These are phyloP conservation scores for Hordeum pubiflorum DNA, from an alignment of 202 grass and related monocot species.

Conservation along the genomic window DNA sequence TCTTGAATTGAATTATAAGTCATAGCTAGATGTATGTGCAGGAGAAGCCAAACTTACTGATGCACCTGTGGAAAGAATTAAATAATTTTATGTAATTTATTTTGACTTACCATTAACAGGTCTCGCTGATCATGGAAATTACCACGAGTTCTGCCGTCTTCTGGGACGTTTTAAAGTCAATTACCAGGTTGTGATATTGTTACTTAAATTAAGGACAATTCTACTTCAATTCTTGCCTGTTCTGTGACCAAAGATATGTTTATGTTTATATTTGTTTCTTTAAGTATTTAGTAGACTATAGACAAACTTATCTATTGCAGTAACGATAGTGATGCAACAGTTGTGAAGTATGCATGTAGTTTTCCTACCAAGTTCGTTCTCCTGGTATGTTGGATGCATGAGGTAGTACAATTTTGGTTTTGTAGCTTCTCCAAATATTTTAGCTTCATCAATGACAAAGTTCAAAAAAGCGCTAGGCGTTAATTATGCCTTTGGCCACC, in stretches of 20 bases:
- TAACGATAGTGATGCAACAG: background rate
- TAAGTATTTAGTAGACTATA: background rate
- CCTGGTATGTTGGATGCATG: background rate
- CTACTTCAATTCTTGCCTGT: constrained; percentile 13
- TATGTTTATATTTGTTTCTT: constrained; percentile 12
- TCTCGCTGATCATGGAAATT: constrained; percentile 98
- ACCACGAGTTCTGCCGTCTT: constrained; percentile 97
- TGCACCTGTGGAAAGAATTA: constrained; percentile 1
- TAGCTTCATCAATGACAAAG: background rate
- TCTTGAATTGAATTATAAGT: constrained; percentile 10
- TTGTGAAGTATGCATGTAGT: background rate
- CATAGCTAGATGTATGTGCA: background rate
- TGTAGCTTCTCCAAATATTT: background rate
- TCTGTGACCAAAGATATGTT: constrained; percentile 23
- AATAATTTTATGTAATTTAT: constrained; percentile 10
- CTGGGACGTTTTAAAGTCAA: constrained; percentile 98
- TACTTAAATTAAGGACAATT: constrained; percentile 15
- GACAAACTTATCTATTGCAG: background rate
- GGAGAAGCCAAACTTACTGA: constrained; percentile 10
- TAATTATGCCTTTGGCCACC: too few relatives aligned
- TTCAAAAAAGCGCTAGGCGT: too few relatives aligned
- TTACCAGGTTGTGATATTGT: constrained; percentile 63
- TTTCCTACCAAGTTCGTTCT: background rate
- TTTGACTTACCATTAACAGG: constrained; percentile 40
- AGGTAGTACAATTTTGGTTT: background rate